Evolutionary conservation across 2,329 filamentous ascomycete genomes (phyloP), one percentile per base, ranked within the genome.

Genomic region (Daldinia sp.): DNA sequence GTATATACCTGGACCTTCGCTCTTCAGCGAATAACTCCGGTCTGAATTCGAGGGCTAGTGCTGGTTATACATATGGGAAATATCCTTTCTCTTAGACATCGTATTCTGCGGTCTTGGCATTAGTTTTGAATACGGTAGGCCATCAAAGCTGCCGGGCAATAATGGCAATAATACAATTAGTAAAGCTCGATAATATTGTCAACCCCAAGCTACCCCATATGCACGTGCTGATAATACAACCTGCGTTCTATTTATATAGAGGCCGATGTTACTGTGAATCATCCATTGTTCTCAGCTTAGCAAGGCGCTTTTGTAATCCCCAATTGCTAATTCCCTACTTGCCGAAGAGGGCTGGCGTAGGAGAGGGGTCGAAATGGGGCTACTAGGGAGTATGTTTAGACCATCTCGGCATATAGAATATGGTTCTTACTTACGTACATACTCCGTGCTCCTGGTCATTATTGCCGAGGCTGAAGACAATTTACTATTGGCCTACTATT

Each of bases 301-400:
- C 26, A 51, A 51, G 46, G 26, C 15, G 15, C 46, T 28, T 51
- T 33, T 33, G 46, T 33, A 33, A 51, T n/a, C 46, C 15, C 26
- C 28, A 33, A 33, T 50, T n/a, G 20, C 28, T 33, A 33, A 51
- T 51, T 35, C 10, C 33, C 33, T 6, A 51, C 46, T 51, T 51
- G 46, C 46, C 46, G 46, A 51, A n/a, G 46, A 33, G 46, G 26
- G 46, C 46, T 51, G 46, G 46, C 30, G 46, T 30, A 50, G 46
- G 46, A 51, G 46, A 51, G 46, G 46, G 46, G 46, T 51, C 13
- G 10, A 30, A 51, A 51, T 33, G 46, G 46, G 26, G 46, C 26
- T 15, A 4, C 46, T 33, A n/a, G 46, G 46, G 46, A 51, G 46
- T 51, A 51, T n/a, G 46, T 51, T 51, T 51, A 51, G 26, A 51